Percentiles rank a stretch among this genome's conserved stretches.
Conservation (phyloP, 1,284 basidiomycete genomes). For the Papiliotrema terrestris region DNA sequence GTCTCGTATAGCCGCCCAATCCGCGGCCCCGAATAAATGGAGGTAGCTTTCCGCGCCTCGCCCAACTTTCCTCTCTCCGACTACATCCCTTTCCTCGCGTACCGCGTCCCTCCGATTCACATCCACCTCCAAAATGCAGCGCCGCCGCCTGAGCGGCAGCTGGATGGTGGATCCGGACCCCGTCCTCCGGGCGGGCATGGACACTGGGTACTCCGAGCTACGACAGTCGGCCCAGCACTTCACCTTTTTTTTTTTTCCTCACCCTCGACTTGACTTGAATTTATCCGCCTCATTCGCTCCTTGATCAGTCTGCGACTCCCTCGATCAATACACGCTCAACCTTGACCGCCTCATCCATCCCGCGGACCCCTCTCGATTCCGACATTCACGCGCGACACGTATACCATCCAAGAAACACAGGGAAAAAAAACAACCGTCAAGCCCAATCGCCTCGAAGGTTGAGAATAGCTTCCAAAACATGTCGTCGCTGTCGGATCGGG, state of each 20-base stretch:
- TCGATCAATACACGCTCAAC: conserved; percentile 3
- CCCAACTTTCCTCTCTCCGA: conserved; percentile 25
- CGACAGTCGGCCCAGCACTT: conserved; percentile 37
- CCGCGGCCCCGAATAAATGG: conserved; percentile 21
- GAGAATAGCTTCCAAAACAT: neutral
- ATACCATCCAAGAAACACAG: neutral
- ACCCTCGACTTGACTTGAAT: conserved; percentile 18
- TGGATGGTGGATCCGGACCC: conserved; percentile 18
- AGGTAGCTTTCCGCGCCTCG: conserved; percentile 39
- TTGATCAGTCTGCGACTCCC: conserved; percentile 1
- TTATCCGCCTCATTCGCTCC: conserved; percentile 1
- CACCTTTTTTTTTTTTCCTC: conserved; percentile 1
- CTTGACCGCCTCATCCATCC: conserved; percentile 52
- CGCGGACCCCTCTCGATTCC: conserved; percentile 26
- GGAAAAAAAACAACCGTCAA: conserved; percentile 1
- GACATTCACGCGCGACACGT: conserved; percentile 3
- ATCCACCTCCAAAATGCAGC: conserved; percentile 44
- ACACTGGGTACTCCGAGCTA: conserved; percentile 42
- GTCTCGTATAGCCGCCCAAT: conserved; percentile 32
- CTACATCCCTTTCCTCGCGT: conserved; percentile 33
- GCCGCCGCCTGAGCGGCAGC: conserved; percentile 40
- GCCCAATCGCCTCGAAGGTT: neutral
- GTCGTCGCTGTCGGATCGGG: neutral
- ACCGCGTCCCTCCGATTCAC: conserved; percentile 27
- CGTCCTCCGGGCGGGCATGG: conserved; percentile 42